Percentiles rank a stretch among this genome's conserved stretches.
These are phyloP conservation scores for Letharia columbiana DNA, from an alignment of 495 filamentous ascomycete genomes.

Conservation along the genomic window DNA sequence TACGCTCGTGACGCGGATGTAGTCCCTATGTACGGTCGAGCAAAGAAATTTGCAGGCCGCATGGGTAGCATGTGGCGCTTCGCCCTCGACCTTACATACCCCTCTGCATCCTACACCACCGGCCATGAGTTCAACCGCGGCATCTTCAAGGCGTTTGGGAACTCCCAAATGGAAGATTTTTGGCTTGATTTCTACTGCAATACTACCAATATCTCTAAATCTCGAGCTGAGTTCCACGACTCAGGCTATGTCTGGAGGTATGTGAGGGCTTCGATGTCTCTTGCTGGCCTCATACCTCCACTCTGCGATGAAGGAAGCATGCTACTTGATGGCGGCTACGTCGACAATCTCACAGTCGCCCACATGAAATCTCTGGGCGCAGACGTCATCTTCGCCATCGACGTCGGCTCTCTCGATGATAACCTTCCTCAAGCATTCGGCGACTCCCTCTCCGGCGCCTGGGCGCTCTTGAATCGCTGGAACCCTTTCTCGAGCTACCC, in stretches of 20 bases:
- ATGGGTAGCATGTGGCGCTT: constrained; percentile 99
- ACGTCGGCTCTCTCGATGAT: constrained; percentile 88
- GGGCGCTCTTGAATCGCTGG: constrained; percentile 91
- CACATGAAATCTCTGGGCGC: constrained; percentile 94
- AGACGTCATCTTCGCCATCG: constrained; percentile 89
- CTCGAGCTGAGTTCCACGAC: constrained; percentile 80
- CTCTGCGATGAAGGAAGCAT: constrained; percentile 95
- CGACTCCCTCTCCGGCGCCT: constrained; percentile 89
- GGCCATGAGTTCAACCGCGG: constrained; percentile 98
- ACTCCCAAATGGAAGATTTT: constrained; percentile 95
- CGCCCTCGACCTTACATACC: constrained; percentile 90
- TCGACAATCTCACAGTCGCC: constrained; percentile 92
- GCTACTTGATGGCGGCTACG: constrained; percentile 92
- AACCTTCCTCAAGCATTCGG: constrained; percentile 83
- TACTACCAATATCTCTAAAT: constrained; percentile 93
- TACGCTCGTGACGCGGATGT: constrained; percentile 96
- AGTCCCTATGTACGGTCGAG: constrained; percentile 90
- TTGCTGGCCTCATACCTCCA: constrained; percentile 85
- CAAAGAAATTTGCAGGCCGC: constrained; percentile 92
- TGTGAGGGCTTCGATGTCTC: constrained; percentile 88
- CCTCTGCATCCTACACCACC: constrained; percentile 89
- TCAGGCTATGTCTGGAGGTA: constrained; percentile 96
- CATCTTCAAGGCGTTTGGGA: constrained; percentile 96
- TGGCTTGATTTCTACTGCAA: constrained; percentile 99
- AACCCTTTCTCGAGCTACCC: constrained; percentile 81